phyloP scores from a whole-genome alignment of 768 basidiomycete genomes.

The Gloeopeniophorella convolvens region DNA sequence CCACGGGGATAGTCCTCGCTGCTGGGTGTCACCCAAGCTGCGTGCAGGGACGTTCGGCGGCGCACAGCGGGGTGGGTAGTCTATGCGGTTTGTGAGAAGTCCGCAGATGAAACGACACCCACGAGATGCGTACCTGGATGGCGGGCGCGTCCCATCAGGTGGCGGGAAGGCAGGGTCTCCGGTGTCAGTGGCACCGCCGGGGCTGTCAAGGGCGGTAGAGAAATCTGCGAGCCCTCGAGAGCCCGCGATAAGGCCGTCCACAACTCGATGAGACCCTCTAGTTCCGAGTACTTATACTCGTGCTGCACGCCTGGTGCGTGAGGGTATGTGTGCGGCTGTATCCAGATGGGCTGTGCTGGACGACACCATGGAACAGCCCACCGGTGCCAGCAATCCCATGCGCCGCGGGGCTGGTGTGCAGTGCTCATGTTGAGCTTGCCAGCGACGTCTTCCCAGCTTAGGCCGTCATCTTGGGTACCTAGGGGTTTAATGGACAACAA shows the following conservation, averaged over 20 bases:
- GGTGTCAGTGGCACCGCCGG: background rate
- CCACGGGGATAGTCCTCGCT: constrained; percentile 17
- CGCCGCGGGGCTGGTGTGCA: constrained; percentile 3
- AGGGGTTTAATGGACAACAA: constrained; percentile 12
- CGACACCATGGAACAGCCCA: constrained; percentile 20
- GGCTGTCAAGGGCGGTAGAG: background rate
- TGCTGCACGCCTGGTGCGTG: constrained; percentile 21
- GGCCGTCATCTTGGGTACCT: background rate
- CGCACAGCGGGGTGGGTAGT: constrained; percentile 12
- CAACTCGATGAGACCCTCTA: constrained; percentile 12
- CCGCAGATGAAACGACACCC: background rate
- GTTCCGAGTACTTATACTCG: constrained; percentile 9
- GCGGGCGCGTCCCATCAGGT: constrained; percentile 1
- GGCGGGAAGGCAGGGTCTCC: background rate
- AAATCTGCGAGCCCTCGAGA: background rate
- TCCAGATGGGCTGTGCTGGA: background rate
- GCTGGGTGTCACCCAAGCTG: constrained; percentile 13
- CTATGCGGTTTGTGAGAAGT: constrained; percentile 7
- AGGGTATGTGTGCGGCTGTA: constrained; percentile 9
- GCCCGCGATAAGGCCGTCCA: constrained; percentile 9
- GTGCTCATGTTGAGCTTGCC: constrained; percentile 1
- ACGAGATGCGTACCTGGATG: constrained; percentile 18
- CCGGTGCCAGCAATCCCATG: constrained; percentile 23
- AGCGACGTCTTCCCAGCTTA: constrained; percentile 17
- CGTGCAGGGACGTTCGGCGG: constrained; percentile 17